A percentile compares a stretch with the other conserved stretches of the same genome.
phyloP scores from a whole-genome alignment of 2,329 filamentous ascomycete species.

The Chaetomiaceae sp. region DNA sequence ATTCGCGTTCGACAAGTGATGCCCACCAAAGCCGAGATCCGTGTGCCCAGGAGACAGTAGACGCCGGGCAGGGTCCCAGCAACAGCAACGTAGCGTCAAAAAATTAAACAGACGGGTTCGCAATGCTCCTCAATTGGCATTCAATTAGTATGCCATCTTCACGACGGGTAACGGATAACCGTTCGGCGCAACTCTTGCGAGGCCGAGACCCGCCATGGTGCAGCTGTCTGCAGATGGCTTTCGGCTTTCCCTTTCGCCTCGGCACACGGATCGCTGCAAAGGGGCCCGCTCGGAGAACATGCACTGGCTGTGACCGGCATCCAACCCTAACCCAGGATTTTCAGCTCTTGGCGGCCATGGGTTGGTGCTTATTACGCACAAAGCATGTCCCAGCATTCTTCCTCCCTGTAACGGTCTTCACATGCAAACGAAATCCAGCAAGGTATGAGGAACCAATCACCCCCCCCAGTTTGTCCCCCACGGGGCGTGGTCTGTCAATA shows the following conservation, averaged over 20 bases:
- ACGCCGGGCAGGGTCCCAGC: too few species aligned
- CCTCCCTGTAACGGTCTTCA: conserved; percentile 1
- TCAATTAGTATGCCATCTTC: conserved; percentile 4
- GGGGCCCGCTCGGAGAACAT: conserved; percentile 6
- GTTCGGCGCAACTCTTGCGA: conserved; percentile 7
- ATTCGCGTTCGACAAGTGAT: too few species aligned
- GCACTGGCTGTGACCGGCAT: not conserved
- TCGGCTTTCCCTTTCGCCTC: conserved; percentile 20
- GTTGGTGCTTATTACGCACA: too few species aligned
- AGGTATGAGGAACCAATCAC: too few species aligned
- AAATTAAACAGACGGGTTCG: not conserved
- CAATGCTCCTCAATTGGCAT: not conserved
- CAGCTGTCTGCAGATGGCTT: conserved; percentile 13
- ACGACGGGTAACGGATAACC: not conserved
- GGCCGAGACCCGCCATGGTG: conserved; percentile 10
- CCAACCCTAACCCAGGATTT: conserved; percentile 19
- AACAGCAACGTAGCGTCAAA: not conserved
- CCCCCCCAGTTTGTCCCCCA: too few species aligned
- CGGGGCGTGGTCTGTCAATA: too few species aligned
- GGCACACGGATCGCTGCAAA: conserved; percentile 19
- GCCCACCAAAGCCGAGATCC: too few species aligned
- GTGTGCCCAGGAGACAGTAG: too few species aligned
- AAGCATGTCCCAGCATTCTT: too few species aligned
- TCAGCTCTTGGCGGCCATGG: too few species aligned
- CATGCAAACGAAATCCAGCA: too few species aligned